phyloP scores from a whole-genome alignment of 1,139 yeast genomes.

The Groenewaldozyma auringiensis region DNA sequence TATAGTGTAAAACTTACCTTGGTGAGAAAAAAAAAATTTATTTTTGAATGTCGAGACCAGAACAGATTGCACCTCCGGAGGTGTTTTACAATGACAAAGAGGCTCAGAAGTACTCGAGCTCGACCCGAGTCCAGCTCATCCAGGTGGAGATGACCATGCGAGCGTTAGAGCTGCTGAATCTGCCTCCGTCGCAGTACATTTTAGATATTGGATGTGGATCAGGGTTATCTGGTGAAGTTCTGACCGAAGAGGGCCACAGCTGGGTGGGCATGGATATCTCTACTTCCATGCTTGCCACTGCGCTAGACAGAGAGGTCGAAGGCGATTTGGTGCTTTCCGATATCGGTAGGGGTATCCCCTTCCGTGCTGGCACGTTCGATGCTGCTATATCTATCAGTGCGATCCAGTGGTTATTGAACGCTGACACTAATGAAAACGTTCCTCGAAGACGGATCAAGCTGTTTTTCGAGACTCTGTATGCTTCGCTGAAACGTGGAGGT shows the following conservation, averaged over 20 bases:
- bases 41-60: constrained; percentile 88
- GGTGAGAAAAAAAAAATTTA: too few relatives aligned
- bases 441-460: constrained; percentile 78
- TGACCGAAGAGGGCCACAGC: constrained; percentile 86
- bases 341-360: constrained; percentile 91
- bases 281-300: constrained; percentile 93
- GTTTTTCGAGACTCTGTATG: constrained; percentile 83
- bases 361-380: constrained; percentile 93
- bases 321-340: constrained; percentile 90
- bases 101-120: constrained; percentile 79
- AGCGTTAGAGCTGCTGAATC: constrained; percentile 77
- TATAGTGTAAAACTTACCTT: too few relatives aligned
- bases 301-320: constrained; percentile 81
- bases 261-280: constrained; percentile 98
- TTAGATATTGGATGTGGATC: constrained; percentile 97
- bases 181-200: constrained; percentile 58
- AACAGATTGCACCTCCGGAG: constrained; percentile 96
- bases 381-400: constrained; percentile 95
- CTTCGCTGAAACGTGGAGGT: constrained; percentile 85
- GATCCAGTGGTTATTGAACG: constrained; percentile 97
- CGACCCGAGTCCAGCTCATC: constrained; percentile 94
- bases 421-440: constrained; percentile 73
- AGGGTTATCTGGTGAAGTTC: constrained; percentile 88
- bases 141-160: constrained; percentile 97
- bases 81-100: constrained; percentile 87